Percentiles rank a stretch among this genome's conserved stretches.
Conservation (phyloP, 2,329 filamentous ascomycete genomes). For the Cryphonectria carpinicola region DNA sequence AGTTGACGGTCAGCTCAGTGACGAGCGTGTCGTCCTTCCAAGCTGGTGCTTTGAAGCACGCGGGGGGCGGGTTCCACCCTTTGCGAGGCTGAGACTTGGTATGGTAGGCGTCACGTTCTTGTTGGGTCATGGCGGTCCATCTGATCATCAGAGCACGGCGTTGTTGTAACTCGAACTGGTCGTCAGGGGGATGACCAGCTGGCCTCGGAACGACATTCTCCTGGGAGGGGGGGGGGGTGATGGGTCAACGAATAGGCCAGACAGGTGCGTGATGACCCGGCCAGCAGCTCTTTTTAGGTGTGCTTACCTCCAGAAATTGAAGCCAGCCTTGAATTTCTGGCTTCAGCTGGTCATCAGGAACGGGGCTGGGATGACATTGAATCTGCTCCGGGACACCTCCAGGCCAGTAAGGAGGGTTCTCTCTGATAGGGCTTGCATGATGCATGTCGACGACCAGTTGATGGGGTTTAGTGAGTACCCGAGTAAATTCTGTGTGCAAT, state of each 20-base stretch:
- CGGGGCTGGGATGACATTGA: neutral
- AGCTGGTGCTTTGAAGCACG: neutral
- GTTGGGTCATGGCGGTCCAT: conserved; percentile 1
- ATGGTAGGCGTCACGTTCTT: conserved; percentile 4
- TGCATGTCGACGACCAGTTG: neutral
- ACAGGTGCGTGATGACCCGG: too few relatives aligned
- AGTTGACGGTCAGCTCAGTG: neutral
- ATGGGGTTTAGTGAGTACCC: neutral
- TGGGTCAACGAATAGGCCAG: neutral
- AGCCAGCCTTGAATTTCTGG: conserved; percentile 4
- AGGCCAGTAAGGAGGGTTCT: conserved; percentile 15
- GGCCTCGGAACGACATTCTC: neutral
- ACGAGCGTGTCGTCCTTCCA: neutral
- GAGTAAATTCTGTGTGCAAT: too few relatives aligned
- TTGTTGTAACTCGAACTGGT: neutral
- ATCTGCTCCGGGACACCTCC: conserved; percentile 7
- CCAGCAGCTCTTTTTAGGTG: neutral
- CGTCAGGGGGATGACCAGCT: neutral
- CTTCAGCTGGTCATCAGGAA: neutral
- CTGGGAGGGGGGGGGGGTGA: neutral
- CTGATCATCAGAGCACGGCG: neutral
- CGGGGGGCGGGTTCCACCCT: neutral
- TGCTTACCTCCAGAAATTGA: conserved; percentile 6
- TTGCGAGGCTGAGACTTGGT: neutral
- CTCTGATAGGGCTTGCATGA: neutral